Percentiles rank a stretch among this genome's conserved stretches.
Conservation (phyloP, 1,284 basidiomycete genomes). For the Wolfiporia cocos region DNA sequence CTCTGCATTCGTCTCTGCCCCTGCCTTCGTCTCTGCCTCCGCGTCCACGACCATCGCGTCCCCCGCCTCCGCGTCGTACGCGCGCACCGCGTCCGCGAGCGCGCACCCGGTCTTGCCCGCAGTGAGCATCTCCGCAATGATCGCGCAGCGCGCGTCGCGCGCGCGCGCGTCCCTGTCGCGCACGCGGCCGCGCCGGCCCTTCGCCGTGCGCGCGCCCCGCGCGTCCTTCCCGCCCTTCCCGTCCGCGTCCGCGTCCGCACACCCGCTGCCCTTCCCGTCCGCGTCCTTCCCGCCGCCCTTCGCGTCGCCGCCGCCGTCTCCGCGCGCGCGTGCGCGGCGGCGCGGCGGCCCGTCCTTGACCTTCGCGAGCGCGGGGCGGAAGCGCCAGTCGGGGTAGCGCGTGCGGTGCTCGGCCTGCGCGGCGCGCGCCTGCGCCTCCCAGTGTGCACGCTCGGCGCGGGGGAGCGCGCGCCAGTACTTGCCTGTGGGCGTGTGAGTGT, state of each 20-base stretch:
- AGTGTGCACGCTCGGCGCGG: constrained; percentile 56
- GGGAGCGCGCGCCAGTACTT: constrained; percentile 59
- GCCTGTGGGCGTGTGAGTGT: no score
- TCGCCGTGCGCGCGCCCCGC: constrained; percentile 39
- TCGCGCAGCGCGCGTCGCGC: constrained; percentile 41
- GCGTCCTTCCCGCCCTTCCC: constrained; percentile 45
- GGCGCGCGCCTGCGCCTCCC: constrained; percentile 69
- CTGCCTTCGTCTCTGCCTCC: neutral
- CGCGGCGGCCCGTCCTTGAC: constrained; percentile 32
- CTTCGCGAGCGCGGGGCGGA: constrained; percentile 54
- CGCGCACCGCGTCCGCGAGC: constrained; percentile 10
- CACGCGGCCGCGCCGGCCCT: constrained; percentile 48
- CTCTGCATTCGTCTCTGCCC: no score
- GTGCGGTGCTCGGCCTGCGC: constrained; percentile 75
- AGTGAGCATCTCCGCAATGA: constrained; percentile 34
- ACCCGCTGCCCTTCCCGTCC: constrained; percentile 39
- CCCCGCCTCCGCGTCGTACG: constrained; percentile 5
- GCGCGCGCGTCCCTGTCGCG: constrained; percentile 43
- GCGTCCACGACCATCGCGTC: neutral
- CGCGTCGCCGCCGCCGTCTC: constrained; percentile 34
- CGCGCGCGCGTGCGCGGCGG: constrained; percentile 25
- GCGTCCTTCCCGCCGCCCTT: constrained; percentile 33
- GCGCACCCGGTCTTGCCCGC: constrained; percentile 13
- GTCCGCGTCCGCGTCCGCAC: constrained; percentile 44
- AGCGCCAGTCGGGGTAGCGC: constrained; percentile 74